Conservation (phyloP, 345 rosid species). For the Acer yangbiense region DNA sequence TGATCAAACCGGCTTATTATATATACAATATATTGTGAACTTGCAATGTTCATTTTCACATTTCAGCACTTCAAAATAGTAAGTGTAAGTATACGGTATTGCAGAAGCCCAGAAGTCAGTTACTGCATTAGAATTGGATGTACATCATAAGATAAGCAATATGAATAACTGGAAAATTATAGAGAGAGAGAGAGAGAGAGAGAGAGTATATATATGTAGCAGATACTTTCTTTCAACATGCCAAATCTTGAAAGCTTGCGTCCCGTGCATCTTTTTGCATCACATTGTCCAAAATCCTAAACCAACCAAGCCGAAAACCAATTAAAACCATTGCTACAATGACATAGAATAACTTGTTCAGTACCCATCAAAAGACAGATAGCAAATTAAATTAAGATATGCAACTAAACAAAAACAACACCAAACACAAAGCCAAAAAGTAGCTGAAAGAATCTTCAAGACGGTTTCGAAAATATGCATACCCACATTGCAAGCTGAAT, state of each 20-base stretch:
- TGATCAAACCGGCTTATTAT: neutral
- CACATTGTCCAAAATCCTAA: conserved; percentile 97
- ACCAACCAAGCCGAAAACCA: conserved; percentile 19
- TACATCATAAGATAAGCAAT: neutral
- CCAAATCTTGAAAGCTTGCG: conserved; percentile 91
- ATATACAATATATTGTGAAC: neutral
- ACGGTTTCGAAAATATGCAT: conserved; percentile 26
- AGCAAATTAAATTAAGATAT: no score
- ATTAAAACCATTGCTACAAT: neutral
- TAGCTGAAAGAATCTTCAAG: neutral
- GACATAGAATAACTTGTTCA: neutral
- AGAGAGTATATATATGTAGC: neutral
- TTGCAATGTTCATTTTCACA: neutral
- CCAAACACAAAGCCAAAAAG: neutral
- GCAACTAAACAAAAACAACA: neutral
- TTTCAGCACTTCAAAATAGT: neutral
- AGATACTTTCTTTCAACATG: conserved; percentile 86
- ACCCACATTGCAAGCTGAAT: conserved; percentile 98
- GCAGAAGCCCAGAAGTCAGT: neutral
- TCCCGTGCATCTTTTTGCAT: conserved; percentile 95
- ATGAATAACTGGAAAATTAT: conserved; percentile 6
- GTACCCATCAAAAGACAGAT: no score
- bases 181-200: conserved; percentile 4
- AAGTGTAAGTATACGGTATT: neutral
- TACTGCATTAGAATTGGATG: neutral